These are phyloP conservation scores for Ceriops tagal DNA, from an alignment of 345 rosid genomes.

Conservation along the genomic window DNA sequence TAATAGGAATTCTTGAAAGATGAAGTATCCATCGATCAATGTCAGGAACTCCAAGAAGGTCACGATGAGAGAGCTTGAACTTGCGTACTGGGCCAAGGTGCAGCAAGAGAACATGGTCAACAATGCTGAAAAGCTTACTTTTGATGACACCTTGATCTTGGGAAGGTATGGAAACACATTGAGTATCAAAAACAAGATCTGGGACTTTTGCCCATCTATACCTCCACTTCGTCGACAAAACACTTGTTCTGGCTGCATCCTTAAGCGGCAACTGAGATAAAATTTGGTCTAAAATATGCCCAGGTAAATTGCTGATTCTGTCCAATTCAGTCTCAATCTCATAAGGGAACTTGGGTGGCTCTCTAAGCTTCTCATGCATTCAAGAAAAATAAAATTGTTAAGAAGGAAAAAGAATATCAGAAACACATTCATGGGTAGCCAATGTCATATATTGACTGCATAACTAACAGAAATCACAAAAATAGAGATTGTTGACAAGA, in stretches of 20 bases:
- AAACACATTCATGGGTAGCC: neutral
- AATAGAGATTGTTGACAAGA: neutral
- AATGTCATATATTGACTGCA: neutral
- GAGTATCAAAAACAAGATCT: conserved; percentile 51
- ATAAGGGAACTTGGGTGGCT: conserved; percentile 43
- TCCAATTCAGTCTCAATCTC: conserved; percentile 42
- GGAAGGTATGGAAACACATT: conserved; percentile 38
- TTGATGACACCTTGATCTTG: conserved; percentile 47
- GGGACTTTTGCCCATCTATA: conserved; percentile 59
- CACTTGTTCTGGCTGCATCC: conserved; percentile 68
- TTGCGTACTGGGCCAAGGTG: conserved; percentile 54
- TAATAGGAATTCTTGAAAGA: conserved; percentile 53
- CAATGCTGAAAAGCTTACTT: conserved; percentile 47
- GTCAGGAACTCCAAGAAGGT: conserved; percentile 56
- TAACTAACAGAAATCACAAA: neutral
- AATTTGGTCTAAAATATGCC: conserved; percentile 50
- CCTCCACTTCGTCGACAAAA: conserved; percentile 58
- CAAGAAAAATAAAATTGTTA: conserved; percentile 2
- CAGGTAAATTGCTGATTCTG: conserved; percentile 54
- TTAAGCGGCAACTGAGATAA: conserved; percentile 50
- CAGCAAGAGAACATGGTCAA: conserved; percentile 64
- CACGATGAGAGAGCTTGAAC: conserved; percentile 68
- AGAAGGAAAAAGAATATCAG: neutral
- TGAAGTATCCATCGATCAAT: conserved; percentile 68
- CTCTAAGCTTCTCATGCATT: conserved; percentile 51